Percentiles rank a stretch among this genome's conserved stretches.
Conservation (phyloP, 2,329 filamentous ascomycete species). For the Claviceps sp. region DNA sequence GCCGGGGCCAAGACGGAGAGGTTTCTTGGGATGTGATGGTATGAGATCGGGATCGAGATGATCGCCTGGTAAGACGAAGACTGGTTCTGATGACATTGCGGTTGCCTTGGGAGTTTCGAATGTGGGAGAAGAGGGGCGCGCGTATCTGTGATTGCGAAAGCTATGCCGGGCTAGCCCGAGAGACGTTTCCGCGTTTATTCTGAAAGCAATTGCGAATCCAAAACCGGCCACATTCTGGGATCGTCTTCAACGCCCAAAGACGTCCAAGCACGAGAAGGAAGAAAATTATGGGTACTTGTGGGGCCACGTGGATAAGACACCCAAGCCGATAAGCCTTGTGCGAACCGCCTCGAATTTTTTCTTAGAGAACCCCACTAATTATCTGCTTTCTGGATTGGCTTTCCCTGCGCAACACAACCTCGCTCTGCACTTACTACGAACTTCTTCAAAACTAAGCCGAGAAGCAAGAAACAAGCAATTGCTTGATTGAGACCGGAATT, state of each 20-base stretch:
- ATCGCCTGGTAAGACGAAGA: conserved; percentile 73
- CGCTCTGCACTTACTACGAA: not conserved
- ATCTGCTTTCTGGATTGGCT: not conserved
- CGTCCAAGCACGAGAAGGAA: not conserved
- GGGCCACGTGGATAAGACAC: not conserved
- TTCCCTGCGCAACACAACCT: not conserved
- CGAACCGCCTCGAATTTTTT: conserved; percentile 10
- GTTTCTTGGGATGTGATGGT: conserved; percentile 53
- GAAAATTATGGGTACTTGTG: not conserved
- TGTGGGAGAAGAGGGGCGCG: not conserved
- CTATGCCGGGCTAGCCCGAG: not conserved
- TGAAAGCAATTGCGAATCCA: too few relatives aligned
- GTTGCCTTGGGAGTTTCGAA: not conserved
- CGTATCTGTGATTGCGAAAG: not conserved
- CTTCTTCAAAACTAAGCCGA: not conserved
- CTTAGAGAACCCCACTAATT: conserved; percentile 8
- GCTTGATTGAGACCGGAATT: not conserved
- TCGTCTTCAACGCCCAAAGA: too few relatives aligned
- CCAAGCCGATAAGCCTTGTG: not conserved
- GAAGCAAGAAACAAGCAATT: not conserved
- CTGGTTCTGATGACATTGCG: conserved; percentile 42
- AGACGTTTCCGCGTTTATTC: not conserved
- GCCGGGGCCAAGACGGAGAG: conserved; percentile 72
- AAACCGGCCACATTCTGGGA: too few relatives aligned
- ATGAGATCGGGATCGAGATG: conserved; percentile 50